phyloP scores from a whole-genome alignment of 2,329 filamentous ascomycete genomes.

The Celoporthe dispersa region DNA sequence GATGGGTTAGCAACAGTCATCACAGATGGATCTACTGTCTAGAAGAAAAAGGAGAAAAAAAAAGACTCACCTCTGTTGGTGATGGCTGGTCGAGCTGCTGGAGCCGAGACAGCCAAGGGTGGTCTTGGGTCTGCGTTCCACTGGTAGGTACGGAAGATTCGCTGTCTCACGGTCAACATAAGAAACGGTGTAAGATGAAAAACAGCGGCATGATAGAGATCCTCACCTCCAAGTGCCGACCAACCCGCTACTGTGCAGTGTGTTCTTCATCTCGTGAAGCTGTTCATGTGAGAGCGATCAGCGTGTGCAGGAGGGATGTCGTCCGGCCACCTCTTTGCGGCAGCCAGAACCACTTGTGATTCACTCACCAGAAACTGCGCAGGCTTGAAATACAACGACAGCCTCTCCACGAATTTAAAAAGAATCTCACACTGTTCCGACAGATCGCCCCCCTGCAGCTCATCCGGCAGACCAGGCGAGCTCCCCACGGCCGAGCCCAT shows the following conservation, averaged over 20 bases:
- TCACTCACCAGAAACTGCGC: neutral
- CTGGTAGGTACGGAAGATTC: neutral
- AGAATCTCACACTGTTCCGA: constrained; percentile 2
- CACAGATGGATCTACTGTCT: neutral
- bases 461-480: neutral
- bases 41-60: neutral
- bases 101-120: neutral
- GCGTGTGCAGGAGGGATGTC: neutral
- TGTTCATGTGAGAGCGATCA: neutral
- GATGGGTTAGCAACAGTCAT: neutral
- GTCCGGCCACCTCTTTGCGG: neutral
- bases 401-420: neutral
- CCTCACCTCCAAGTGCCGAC: neutral
- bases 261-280: constrained; percentile 1
- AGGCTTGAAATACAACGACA: constrained; percentile 5
- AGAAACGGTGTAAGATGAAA: neutral
- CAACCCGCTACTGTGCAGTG: neutral
- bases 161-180: neutral
- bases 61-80: neutral
- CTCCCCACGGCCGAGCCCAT: neutral
- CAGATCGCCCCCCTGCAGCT: neutral
- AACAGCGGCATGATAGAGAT: neutral
- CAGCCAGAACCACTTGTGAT: neutral
- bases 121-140: neutral
- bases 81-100: constrained; percentile 9